These are phyloP conservation scores for Coemansia sp. DNA, from an alignment of 192 early-diverging fungal genomes.

Conservation along the genomic window DNA sequence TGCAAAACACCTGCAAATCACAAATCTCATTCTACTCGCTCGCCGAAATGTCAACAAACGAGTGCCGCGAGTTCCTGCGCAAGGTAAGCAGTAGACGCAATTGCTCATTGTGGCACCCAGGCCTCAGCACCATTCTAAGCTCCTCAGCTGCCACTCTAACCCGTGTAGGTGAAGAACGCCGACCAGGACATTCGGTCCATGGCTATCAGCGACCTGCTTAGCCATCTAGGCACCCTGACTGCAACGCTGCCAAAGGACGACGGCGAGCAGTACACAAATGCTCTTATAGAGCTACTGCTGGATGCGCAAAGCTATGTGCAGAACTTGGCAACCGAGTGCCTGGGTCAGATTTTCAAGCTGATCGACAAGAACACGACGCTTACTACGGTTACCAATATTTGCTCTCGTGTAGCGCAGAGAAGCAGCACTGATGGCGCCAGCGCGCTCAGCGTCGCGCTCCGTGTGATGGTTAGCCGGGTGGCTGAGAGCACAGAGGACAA, in stretches of 20 bases:
- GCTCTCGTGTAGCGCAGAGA: slow-evolving; percentile 16
- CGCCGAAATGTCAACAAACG: slow-evolving; percentile 4
- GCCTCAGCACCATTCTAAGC: not conserved
- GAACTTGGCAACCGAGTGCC: slow-evolving; percentile 43
- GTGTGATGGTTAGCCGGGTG: slow-evolving; percentile 24
- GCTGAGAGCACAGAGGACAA: slow-evolving; percentile 21
- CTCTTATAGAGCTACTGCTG: slow-evolving; percentile 22
- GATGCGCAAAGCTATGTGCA: slow-evolving; percentile 49
- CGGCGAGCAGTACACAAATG: slow-evolving; percentile 16
- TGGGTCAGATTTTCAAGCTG: slow-evolving; percentile 26
- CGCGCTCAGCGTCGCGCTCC: slow-evolving; percentile 37
- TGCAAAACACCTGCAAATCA: not conserved
- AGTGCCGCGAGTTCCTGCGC: slow-evolving; percentile 11
- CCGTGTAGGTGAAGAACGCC: slow-evolving; percentile 24
- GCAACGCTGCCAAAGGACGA: slow-evolving; percentile 18
- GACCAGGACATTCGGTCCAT: slow-evolving; percentile 47
- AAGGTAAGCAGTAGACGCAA: slow-evolving; percentile 11
- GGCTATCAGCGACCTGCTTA: slow-evolving; percentile 36
- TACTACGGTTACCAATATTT: slow-evolving; percentile 14
- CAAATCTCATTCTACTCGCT: not conserved
- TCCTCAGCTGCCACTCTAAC: not conserved
- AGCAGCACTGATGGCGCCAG: slow-evolving; percentile 8
- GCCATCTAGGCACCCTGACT: slow-evolving; percentile 9
- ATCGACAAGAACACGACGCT: slow-evolving; percentile 19
- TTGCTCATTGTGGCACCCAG: not conserved